Evolutionary conservation across 179 eudicot species (phyloP).

Genomic region (Gypsophila paniculata): DNA sequence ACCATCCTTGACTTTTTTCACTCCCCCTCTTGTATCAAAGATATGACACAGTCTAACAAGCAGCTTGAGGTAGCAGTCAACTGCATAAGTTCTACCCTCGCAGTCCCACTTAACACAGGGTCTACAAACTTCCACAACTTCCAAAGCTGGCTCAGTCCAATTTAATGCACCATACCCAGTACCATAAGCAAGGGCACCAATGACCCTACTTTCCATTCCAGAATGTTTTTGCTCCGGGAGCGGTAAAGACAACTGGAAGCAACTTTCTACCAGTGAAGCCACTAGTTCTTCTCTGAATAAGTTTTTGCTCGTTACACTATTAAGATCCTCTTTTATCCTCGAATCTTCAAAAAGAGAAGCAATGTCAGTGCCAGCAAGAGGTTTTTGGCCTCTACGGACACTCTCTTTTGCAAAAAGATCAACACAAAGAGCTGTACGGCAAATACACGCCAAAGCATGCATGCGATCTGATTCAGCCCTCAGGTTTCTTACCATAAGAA

Average conservation of each 20-base stretch:
- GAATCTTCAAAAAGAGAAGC: constrained; percentile 89
- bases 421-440: constrained; percentile 94
- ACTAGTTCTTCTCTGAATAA: constrained; percentile 96
- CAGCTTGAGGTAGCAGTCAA: constrained; percentile 93
- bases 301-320: constrained; percentile 72
- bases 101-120: constrained; percentile 99
- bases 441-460: constrained; percentile 98
- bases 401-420: constrained; percentile 98
- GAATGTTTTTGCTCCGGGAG: constrained; percentile 91
- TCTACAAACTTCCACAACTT: constrained; percentile 95
- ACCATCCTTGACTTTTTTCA: constrained; percentile 92
- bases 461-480: constrained; percentile 99
- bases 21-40: constrained; percentile 96
- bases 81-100: constrained; percentile 93
- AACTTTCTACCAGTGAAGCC: constrained; percentile 90
- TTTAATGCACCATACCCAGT: constrained; percentile 98
- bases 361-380: constrained; percentile 89
- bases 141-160: constrained; percentile 96
- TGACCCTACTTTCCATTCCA: constrained; percentile 96
- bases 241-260: constrained; percentile 94
- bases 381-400: constrained; percentile 92
- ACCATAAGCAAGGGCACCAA: constrained; percentile 98
- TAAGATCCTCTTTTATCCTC: constrained; percentile 79
- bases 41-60: constrained; percentile 95
- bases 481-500: constrained; percentile 94